Conservation (phyloP, 1,284 basidiomycete genomes). For the Ustilago loliicola region DNA sequence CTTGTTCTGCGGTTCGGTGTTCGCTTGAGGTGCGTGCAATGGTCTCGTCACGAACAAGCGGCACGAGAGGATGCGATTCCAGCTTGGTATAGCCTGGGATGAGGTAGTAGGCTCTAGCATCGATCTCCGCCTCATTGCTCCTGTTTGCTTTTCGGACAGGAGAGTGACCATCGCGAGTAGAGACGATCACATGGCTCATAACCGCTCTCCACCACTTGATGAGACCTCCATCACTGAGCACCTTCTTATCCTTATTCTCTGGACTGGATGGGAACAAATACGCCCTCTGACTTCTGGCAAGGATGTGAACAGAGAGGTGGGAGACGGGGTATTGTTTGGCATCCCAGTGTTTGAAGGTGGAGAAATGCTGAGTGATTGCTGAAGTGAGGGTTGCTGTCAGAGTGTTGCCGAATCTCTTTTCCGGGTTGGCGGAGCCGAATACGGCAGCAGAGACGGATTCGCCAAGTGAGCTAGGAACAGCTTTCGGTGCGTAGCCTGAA, state of each 20-base stretch:
- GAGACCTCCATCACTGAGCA: constrained; percentile 82
- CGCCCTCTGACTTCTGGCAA: constrained; percentile 89
- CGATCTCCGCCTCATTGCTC: constrained; percentile 12
- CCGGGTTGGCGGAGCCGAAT: constrained; percentile 8
- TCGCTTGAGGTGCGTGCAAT: not conserved
- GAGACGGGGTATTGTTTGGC: constrained; percentile 11
- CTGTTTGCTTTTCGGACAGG: constrained; percentile 12
- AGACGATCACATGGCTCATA: constrained; percentile 52
- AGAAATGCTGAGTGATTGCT: constrained; percentile 79
- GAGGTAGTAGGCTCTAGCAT: constrained; percentile 60
- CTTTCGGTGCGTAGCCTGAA: constrained; percentile 78
- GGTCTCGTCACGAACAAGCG: constrained; percentile 32
- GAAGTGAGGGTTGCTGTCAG: constrained; percentile 78
- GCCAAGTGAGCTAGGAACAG: constrained; percentile 25
- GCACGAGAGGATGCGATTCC: constrained; percentile 63
- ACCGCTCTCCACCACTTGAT: constrained; percentile 89
- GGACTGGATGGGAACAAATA: constrained; percentile 95
- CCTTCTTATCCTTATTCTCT: constrained; percentile 79
- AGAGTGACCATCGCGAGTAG: constrained; percentile 14
- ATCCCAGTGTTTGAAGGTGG: constrained; percentile 73
- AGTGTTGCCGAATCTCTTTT: constrained; percentile 28
- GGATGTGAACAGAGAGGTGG: constrained; percentile 78
- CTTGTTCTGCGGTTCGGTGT: not conserved
- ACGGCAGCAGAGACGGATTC: constrained; percentile 12
- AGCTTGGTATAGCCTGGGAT: constrained; percentile 63